Evolutionary conservation across 805 yeast genomes (phyloP), one percentile per base, ranked within the genome.

Genomic region (Scheffersomyces coipomensis): DNA sequence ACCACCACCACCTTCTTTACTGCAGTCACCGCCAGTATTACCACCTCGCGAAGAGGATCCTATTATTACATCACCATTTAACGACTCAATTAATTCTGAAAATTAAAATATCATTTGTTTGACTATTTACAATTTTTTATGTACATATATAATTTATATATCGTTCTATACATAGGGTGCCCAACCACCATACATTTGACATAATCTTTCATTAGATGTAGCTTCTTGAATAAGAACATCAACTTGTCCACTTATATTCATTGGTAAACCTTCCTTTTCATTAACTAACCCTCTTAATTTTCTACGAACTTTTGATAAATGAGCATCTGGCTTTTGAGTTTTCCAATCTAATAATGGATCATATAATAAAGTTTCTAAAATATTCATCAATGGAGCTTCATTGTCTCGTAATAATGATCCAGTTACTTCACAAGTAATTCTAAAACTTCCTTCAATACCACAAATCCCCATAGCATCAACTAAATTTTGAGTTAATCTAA

Each of bases 121-220:
- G 31, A 19, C 8, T 22, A 24, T 29, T 22, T 34, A 34, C 24
- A 16, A 19, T 15, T 23, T 17, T 35, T 26, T 27, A 35, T 35
- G n/a, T 29, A 23, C 13, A n/a, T 27, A 35, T 21, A 22, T 23
- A 25, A 11, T 35, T 5, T 33, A 9, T 36, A 29, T 31, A 30
- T 26, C 16, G 12, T 24, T 25, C 38, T 46, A 64, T 15, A 62
- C 43, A 45, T 64, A 67, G 6, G 74, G 66, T 4, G 71, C 62
- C 99, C 99, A 93, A 3, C 99, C 99, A 19, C 85, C 80, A 60
- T 88, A 93, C 99, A 93, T 91, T 48, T 76, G 84, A 22, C 87
- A 73, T 31, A 93, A 62, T 46, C 83, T 82, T 33, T 81, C 87
- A 4, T 68, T 68, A 2, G 88, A 80, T 0, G 86, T 76, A 0